Base-by-base conservation (phyloP, 2,329 filamentous ascomycete species). In the Apiospora marii region DNA sequence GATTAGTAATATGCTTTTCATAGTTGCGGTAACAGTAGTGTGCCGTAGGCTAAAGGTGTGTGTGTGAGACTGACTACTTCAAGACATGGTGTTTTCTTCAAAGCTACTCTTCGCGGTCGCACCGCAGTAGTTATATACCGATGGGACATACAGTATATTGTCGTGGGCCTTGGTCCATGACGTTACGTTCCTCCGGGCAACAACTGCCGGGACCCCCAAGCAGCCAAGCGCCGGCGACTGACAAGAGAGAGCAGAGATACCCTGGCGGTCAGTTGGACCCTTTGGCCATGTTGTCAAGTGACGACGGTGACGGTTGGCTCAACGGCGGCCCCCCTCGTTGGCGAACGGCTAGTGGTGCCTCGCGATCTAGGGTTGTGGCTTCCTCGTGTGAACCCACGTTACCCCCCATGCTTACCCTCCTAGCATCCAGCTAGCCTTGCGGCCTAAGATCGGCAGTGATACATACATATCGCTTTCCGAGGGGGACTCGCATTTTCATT, bases 1-100 rank as follows among this genome's bases (percentile, higher is more conserved):
- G 78, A 74, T 41, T 77, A 72, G 68, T 77, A 41, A 64, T n/a
- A n/a, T 41, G 70, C 70, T 73, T 75, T 77, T 80, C 79, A 79
- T 78, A 67, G 44, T 68, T 51, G 67, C 14, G 53, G 53, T 37
- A 37, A 10, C n/a, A 37, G 19, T 41, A 24, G 3, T 41, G 34
- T n/a, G 41, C 30, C 22, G 58, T 64, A 4, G 22, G 22, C 8
- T 41, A 10, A 13, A 13, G 19, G 13, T 10, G 34, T 64, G 34
- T 64, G 30, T 64, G 34, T 41, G 19, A 64, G 58, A 64, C 30
- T 41, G 58, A 64, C 53, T 61, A 41, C 58, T 64, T 41, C 30
- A 10, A 41, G 58, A 24, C 58, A 64, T 41, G 8, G 19, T 2
- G 8, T 6, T 64, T 34, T 4, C 7, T 41, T 41, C 37, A 8